Conservation (phyloP, 345 rosid species). For the Raphanus sativus region DNA sequence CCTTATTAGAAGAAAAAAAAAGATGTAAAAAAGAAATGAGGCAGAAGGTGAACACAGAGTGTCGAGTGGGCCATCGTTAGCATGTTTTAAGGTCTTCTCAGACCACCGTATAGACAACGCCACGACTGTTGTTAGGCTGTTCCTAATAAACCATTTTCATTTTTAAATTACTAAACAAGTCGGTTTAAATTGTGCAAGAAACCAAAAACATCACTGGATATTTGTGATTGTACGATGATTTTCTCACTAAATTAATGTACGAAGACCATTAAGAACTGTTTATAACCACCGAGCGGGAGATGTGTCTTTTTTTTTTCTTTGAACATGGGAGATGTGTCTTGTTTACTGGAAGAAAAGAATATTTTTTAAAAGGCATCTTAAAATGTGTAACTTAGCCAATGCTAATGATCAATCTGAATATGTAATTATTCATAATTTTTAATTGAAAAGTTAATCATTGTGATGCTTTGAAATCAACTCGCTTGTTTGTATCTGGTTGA, state of each 20-base stretch:
- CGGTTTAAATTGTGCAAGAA: not conserved
- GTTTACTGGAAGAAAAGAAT: conserved; percentile 12
- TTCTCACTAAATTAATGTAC: not conserved
- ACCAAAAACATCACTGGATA: not conserved
- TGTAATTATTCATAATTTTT: not conserved
- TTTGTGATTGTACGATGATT: not conserved
- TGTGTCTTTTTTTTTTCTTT: no score
- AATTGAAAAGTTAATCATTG: not conserved
- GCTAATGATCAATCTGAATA: conserved; percentile 1
- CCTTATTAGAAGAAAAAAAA: not conserved
- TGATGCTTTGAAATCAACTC: conserved; percentile 20
- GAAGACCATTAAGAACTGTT: not conserved
- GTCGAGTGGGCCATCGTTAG: conserved; percentile 11
- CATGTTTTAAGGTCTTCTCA: conserved; percentile 26
- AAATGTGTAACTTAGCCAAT: conserved; percentile 5
- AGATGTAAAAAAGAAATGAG: not conserved
- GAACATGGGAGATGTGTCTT: no score
- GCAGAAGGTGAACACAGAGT: conserved; percentile 12
- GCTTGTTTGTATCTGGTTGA: conserved; percentile 32
- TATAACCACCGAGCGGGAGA: conserved; percentile 24
- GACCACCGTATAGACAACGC: conserved; percentile 30
- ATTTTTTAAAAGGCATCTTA: not conserved
- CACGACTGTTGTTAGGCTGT: conserved; percentile 18
- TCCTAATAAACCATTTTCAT: not conserved
- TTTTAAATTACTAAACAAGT: not conserved